Conservation (phyloP, 1,284 basidiomycete genomes). For the Coniferiporia weirii region DNA sequence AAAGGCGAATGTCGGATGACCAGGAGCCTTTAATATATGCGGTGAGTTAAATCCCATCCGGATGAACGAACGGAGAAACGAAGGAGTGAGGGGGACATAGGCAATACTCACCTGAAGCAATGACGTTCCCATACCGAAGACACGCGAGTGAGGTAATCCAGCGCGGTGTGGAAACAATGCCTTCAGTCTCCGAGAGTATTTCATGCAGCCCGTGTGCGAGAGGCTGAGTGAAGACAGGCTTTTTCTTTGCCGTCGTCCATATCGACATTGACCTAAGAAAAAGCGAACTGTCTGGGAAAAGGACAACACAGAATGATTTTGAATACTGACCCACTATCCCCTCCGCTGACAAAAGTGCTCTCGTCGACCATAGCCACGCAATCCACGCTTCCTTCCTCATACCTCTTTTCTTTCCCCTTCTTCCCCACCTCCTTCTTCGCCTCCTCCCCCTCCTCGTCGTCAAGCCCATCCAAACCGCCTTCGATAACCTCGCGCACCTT, state of each 20-base stretch:
- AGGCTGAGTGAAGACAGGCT: conserved; percentile 82
- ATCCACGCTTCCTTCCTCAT: conserved; percentile 89
- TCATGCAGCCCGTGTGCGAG: conserved; percentile 86
- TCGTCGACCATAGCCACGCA: conserved; percentile 94
- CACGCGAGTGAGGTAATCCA: conserved; percentile 87
- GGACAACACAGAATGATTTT: no score
- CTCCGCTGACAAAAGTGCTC: conserved; percentile 86
- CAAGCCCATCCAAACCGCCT: conserved; percentile 61
- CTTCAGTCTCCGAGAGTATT: conserved; percentile 63
- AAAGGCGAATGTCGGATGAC: conserved; percentile 85
- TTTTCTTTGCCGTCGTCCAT: conserved; percentile 95
- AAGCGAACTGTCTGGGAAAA: neutral
- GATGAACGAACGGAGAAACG: conserved; percentile 8
- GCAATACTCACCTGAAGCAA: conserved; percentile 67
- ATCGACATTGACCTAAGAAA: conserved; percentile 78
- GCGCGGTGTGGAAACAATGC: conserved; percentile 71
- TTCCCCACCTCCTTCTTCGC: conserved; percentile 31
- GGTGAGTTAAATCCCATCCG: no score
- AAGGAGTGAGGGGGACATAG: neutral
- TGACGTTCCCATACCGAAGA: conserved; percentile 85
- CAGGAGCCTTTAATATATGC: conserved; percentile 65
- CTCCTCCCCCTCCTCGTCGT: conserved; percentile 27
- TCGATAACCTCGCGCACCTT: conserved; percentile 76
- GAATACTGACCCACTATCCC: conserved; percentile 82
- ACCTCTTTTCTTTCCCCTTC: conserved; percentile 45